A percentile compares a stretch with the other conserved stretches of the same genome.
Evolutionary conservation across 345 rosid species (phyloP).

Genomic region (Linum lewisii): DNA sequence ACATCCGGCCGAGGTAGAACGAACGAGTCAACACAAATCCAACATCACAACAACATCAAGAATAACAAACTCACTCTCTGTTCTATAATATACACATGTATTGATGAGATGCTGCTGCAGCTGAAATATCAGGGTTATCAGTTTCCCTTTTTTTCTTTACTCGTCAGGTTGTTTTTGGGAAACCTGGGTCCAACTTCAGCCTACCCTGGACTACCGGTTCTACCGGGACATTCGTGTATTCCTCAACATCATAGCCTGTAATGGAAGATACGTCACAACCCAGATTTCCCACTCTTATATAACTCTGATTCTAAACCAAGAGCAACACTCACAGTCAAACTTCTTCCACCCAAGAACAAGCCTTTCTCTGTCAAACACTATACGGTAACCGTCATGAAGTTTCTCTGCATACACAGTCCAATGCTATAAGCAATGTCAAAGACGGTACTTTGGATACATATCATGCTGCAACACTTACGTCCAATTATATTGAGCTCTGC

Average conservation of each 20-base stretch:
- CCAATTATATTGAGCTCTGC: slow-evolving; percentile 22
- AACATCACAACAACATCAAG: not conserved
- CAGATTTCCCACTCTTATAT: too few species aligned
- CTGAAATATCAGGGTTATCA: slow-evolving; percentile 26
- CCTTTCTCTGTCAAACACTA: slow-evolving; percentile 70
- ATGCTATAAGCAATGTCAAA: not conserved
- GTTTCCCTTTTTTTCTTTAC: slow-evolving; percentile 24
- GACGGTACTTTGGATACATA: not conserved
- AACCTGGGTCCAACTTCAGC: too few species aligned
- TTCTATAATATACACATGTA: not conserved
- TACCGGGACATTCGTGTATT: slow-evolving; percentile 17
- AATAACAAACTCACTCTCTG: not conserved
- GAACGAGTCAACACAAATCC: not conserved
- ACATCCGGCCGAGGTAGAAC: not conserved
- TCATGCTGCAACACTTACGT: slow-evolving; percentile 42
- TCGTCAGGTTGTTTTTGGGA: slow-evolving; percentile 17
- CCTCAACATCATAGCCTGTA: slow-evolving; percentile 61
- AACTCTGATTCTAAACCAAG: slow-evolving; percentile 1
- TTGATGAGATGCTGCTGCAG: slow-evolving; percentile 12
- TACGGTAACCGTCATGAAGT: slow-evolving; percentile 84
- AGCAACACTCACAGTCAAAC: slow-evolving; percentile 47
- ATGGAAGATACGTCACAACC: too few species aligned
- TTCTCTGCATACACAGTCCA: slow-evolving; percentile 38
- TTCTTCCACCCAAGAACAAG: slow-evolving; percentile 72
- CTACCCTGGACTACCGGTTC: slow-evolving; percentile 31